Evolutionary conservation across 306 rosid species (phyloP).

Genomic region (Gastrolobium villosum): DNA sequence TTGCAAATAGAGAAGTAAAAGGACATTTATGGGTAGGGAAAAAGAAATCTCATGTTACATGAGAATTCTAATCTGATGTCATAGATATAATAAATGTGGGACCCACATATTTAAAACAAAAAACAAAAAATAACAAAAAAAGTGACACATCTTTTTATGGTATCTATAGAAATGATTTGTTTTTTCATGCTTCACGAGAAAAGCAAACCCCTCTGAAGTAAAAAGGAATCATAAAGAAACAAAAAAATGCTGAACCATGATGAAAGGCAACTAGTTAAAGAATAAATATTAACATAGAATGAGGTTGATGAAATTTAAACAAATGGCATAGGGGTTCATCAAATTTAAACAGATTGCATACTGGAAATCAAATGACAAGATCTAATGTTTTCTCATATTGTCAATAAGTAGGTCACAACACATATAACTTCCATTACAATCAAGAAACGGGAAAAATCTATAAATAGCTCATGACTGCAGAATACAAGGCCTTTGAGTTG

Average conservation of each 20-base stretch:
- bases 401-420: background rate
- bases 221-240: background rate
- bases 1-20: constrained; percentile 51
- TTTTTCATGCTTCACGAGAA: no score
- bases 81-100: no score
- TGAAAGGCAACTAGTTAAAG: background rate
- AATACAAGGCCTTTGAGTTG: background rate
- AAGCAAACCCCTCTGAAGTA: no score
- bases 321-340: constrained; percentile 1
- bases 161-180: no score
- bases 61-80: no score
- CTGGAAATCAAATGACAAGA: constrained; percentile 26
- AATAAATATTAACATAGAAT: constrained; percentile 7
- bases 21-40: constrained; percentile 7
- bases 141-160: no score
- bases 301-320: constrained; percentile 8
- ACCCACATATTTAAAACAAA: no score
- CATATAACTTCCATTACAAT: constrained; percentile 14
- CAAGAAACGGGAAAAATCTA: background rate
- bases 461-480: background rate
- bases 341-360: constrained; percentile 35
- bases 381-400: constrained; percentile 22
- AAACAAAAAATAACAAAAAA: no score
- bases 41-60: no score
- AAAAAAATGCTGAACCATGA: background rate